Base-by-base conservation (phyloP, 2,329 filamentous ascomycete species). In the Ceratocystis eucalypticola region DNA sequence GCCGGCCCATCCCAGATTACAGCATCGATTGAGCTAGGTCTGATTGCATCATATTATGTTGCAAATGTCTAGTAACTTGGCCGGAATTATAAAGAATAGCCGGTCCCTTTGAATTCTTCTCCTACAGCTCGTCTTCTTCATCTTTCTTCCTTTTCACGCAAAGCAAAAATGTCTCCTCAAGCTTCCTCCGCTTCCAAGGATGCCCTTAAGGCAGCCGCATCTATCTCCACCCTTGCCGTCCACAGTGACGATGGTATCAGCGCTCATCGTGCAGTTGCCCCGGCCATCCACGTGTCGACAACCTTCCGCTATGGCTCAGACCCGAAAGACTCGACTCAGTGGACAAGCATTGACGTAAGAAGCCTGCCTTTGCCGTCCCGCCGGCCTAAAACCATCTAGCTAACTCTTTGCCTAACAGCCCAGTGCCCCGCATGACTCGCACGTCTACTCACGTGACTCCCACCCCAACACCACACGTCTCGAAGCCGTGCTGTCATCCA, bases 231-330 rank as follows among this genome's bases (percentile, higher is more conserved):
- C 5, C 81, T 84, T 66, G 83, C 88, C n/a, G 79, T 96, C 69
- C 91, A 96, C 74, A 89, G 88, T 69, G 91, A 96, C 72, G 87
- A 95, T 77, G 80, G 80, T 71, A 81, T 94, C 71, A 89, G 90
- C 75, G 77, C 80, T 44, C 84, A 88, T 70, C 80, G 85, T 63
- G 91, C 94, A 73, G 88, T 97, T 66, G 91, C 93, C 12, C 93
- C 94, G 68, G 85, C 93, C 3, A 80, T 97, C 73, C 93, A 97
- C 74, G 85, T 95, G 69, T 91, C 91, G 69, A 96, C 93, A 12
- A 97, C 91, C 17, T 97, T 91, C 76, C 86, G 90, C 71, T 97
- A 96, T 75, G 79, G 81, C 33, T 76, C 79, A 65, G 82, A 96
- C 73, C 89, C 91, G 1, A 81, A 85, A 5, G 74, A 84, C 33